These are phyloP conservation scores for Xylaria sp. DNA, from an alignment of 2,329 filamentous ascomycete genomes.

Conservation along the genomic window DNA sequence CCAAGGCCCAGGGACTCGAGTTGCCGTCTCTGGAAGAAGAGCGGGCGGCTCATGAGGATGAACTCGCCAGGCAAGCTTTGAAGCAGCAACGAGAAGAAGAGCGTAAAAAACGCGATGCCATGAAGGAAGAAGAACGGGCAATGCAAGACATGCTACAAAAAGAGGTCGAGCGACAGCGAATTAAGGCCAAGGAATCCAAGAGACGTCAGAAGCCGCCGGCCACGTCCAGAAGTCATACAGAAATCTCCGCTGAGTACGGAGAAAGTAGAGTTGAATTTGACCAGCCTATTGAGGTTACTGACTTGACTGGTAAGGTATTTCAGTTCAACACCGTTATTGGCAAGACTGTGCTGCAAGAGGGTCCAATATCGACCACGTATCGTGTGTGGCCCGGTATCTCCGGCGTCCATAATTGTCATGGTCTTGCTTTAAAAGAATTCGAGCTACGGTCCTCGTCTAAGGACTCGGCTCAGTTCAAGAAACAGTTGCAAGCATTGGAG, in stretches of 20 bases:
- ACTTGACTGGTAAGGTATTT: constrained; percentile 66
- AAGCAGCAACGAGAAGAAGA: constrained; percentile 60
- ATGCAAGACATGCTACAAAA: constrained; percentile 74
- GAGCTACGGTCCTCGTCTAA: constrained; percentile 62
- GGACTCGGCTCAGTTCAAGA: constrained; percentile 70
- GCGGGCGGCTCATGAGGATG: constrained; percentile 79
- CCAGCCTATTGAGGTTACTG: constrained; percentile 66
- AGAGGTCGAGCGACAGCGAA: constrained; percentile 71
- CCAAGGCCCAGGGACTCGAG: constrained; percentile 74
- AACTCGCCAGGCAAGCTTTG: constrained; percentile 64
- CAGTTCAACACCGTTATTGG: constrained; percentile 74
- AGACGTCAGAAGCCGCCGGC: constrained; percentile 60
- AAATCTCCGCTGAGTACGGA: constrained; percentile 42
- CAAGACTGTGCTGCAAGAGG: constrained; percentile 68
- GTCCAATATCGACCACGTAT: constrained; percentile 70
- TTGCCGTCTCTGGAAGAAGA: constrained; percentile 90
- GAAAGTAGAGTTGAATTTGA: constrained; percentile 64
- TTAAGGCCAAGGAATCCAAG: constrained; percentile 67
- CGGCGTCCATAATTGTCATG: constrained; percentile 60
- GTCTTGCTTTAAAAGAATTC: constrained; percentile 77
- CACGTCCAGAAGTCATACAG: constrained; percentile 45
- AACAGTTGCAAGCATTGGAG: constrained; percentile 78
- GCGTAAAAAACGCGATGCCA: constrained; percentile 60
- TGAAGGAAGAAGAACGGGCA: constrained; percentile 70
- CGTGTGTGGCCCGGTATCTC: constrained; percentile 72